A percentile compares a stretch with the other conserved stretches of the same genome.
Evolutionary conservation across 1,284 basidiomycete species (phyloP).

Genomic region (Malassezia globosa): DNA sequence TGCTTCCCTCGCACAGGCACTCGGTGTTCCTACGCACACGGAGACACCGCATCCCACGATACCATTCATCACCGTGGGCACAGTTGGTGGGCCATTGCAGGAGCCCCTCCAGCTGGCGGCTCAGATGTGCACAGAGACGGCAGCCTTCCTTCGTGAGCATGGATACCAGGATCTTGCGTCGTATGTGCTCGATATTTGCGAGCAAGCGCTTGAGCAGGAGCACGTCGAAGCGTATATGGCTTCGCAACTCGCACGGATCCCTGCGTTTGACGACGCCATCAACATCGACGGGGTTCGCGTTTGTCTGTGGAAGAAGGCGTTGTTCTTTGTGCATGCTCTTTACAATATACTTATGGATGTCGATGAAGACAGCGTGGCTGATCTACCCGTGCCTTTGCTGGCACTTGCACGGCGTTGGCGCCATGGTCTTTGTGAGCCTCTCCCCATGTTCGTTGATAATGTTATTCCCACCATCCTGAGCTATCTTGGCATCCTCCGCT

Average conservation of each 20-base stretch:
- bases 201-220: conserved; percentile 49
- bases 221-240: conserved; percentile 18
- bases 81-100: conserved; percentile 59
- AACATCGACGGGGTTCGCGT: conserved; percentile 46
- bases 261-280: conserved; percentile 33
- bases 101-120: conserved; percentile 62
- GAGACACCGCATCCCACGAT: conserved; percentile 63
- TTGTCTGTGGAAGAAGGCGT: conserved; percentile 76
- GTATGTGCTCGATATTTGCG: conserved; percentile 60
- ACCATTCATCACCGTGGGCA: conserved; percentile 62
- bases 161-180: conserved; percentile 62
- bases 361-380: not conserved
- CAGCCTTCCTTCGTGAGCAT: conserved; percentile 55
- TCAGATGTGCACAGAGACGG: conserved; percentile 61
- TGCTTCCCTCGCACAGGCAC: conserved; percentile 22
- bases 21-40: conserved; percentile 43
- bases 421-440: conserved; percentile 34
- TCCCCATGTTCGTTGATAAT: conserved; percentile 72
- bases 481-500: conserved; percentile 62
- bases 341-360: conserved; percentile 49
- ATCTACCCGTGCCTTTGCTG: not conserved
- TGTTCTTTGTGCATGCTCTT: conserved; percentile 67
- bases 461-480: conserved; percentile 71
- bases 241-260: conserved; percentile 13
- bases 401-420: not conserved